Evolutionary conservation across 2,329 filamentous ascomycete genomes (phyloP), one percentile per base, ranked within the genome.

Genomic region (Xylariaceae sp.): DNA sequence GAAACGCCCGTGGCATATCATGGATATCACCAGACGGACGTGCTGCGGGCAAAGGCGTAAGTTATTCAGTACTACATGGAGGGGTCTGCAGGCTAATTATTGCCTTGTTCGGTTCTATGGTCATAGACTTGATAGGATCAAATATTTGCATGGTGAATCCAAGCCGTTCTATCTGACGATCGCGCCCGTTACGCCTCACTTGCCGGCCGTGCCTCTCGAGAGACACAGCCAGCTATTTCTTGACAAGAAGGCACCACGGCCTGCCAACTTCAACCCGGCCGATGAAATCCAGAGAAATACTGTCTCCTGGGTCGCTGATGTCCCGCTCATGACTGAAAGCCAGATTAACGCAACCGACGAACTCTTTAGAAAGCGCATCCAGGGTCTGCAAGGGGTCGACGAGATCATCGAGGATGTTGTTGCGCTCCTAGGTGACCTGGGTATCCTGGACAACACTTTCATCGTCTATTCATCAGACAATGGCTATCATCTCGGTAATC

Each of bases 381-480:
- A 11, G 4, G 18, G 27, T 13, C 27, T 57, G 1, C 49, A 53
- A 24, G 54, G 50, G 2, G 54, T 57, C 11, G 45, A 57, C 16
- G 54, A 57, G 8, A 53, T 53, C n/a, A 53, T 57, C 3, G 39
- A 53, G 13, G 50, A 57, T 21, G 44, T 50, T 4, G 20, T 57
- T 15, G 15, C 33, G 10, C 10, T 10, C 11, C 50, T 57, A 6
- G 33, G 36, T 21, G 21, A 32, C 15, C 20, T 30, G 13, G 45
- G 54, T 26, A 41, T 46, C 15, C 35, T 57, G 16, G 35, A 53
- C 27, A 47, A 53, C 20, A 57, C 54, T 3, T 57, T 45, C 35
- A 39, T 57, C 29, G 46, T 57, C 16, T 53, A 50, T 21, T 44
- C 54, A 6, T 37, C 21, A 10, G 67, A 70, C n/a, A 62, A 67